Evolutionary conservation across 495 filamentous ascomycete genomes (phyloP).

Genomic region (Penicillium longicatenatum): DNA sequence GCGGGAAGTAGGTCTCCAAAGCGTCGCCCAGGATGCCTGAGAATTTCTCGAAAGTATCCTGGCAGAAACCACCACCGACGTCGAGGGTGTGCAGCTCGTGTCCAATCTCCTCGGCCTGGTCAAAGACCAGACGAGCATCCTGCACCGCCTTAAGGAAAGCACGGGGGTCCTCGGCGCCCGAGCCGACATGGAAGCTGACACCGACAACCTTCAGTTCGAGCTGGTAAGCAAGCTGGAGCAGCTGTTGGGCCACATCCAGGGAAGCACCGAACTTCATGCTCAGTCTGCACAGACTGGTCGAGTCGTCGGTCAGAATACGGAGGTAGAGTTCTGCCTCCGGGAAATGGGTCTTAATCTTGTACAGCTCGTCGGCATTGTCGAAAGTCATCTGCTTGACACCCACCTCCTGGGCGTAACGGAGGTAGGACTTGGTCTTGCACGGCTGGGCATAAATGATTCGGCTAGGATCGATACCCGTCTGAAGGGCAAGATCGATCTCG

Average conservation of each 20-base stretch:
- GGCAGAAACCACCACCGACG: constrained; percentile 89
- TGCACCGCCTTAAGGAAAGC: constrained; percentile 88
- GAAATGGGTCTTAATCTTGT: constrained; percentile 91
- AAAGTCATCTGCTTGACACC: constrained; percentile 99
- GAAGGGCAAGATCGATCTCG: constrained; percentile 90
- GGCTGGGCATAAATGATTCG: constrained; percentile 99
- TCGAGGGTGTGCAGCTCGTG: constrained; percentile 85
- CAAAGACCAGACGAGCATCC: constrained; percentile 87
- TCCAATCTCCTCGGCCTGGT: constrained; percentile 77
- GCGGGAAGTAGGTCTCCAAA: constrained; percentile 84
- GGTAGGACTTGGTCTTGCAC: constrained; percentile 98
- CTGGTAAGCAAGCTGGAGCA: constrained; percentile 79
- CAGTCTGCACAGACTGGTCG: constrained; percentile 86
- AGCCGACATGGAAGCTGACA: constrained; percentile 97
- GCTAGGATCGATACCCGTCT: constrained; percentile 79
- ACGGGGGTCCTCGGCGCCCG: constrained; percentile 85
- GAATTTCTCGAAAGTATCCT: constrained; percentile 89
- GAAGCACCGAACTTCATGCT: constrained; percentile 97
- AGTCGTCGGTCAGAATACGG: constrained; percentile 94
- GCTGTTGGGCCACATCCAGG: constrained; percentile 72
- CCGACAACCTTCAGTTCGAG: constrained; percentile 95
- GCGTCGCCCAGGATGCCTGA: constrained; percentile 76
- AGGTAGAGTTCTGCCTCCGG: constrained; percentile 89
- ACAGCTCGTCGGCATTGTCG: constrained; percentile 95
- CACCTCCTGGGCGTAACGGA: constrained; percentile 79